Base-by-base conservation (phyloP, 352 stramenopile species). In the Peronospora tabacina region DNA sequence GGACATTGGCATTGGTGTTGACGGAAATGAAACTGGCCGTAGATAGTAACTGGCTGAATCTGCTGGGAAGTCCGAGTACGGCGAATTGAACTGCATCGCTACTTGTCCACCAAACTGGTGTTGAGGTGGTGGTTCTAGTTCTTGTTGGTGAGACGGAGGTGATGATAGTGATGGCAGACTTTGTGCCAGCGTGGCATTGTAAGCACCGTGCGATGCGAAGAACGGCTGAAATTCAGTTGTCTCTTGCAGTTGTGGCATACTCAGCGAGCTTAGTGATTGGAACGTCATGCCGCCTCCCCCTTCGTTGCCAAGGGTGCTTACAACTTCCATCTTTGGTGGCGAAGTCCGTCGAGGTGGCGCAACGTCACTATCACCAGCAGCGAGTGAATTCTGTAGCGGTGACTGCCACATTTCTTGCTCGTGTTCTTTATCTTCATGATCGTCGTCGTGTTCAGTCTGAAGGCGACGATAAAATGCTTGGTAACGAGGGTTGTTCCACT, bases 231-330 rank as follows among this genome's bases (percentile, higher is more conserved):
- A 65, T 9, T 71, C 62, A 0, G 45, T 50, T 11, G 44, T 29
- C 38, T 71, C 62, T 28, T 71, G 58, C 13, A 71, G 24, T 20
- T 64, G 58, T 5, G 53, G 62, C 38, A 71, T 60, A 15, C 35
- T 17, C 22, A 62, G 47, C 13, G 50, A 56, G 17, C 9, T 48
- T 9, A 56, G 29, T 20, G 40, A 26, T 13, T 52, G 55, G 19
- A 50, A 49, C 30, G 35, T 17, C 33, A 48, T 32, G 15, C 26
- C 19, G 28, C 16, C 7, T 15, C 32, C 28, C 0, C 16, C 29
- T n/a, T 45, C 39, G 32, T 36, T 49, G 7, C 17, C 40, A 42
- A 56, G 44, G 10, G 48, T 53, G 15, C 19, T 44, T 0, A 26
- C 7, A 43, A 33, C 20, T 30, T 44, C 38, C 38, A 11, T 33